phyloP scores from a whole-genome alignment of 2,329 filamentous ascomycete species.

The Botrytis fragariae region DNA sequence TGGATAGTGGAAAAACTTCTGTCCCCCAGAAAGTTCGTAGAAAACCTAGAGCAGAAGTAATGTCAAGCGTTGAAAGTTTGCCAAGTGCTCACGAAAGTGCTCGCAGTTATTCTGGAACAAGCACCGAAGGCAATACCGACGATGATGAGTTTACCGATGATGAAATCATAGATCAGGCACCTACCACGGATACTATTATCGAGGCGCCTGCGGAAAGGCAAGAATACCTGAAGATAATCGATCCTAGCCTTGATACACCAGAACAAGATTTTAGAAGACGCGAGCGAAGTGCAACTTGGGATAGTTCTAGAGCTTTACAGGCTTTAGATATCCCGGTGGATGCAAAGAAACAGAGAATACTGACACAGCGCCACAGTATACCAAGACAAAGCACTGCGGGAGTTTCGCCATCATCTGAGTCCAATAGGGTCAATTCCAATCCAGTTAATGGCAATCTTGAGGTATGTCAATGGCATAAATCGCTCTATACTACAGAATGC shows the following conservation, averaged over 20 bases:
- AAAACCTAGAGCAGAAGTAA: background rate
- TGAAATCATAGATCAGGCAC: background rate
- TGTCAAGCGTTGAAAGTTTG: slow-evolving; percentile 25
- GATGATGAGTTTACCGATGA: slow-evolving; percentile 6
- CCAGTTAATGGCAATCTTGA: background rate
- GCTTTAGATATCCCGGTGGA: background rate
- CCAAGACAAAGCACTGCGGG: background rate
- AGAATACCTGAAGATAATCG: background rate
- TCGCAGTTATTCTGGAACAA: slow-evolving; percentile 28
- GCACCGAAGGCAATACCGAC: slow-evolving; percentile 26
- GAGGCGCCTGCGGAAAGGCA: background rate
- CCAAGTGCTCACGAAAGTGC: slow-evolving; percentile 36
- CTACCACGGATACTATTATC: background rate
- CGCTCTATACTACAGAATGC: no score
- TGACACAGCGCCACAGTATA: slow-evolving; percentile 6
- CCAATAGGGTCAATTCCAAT: background rate
- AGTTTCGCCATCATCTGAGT: slow-evolving; percentile 13
- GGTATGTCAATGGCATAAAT: slow-evolving; percentile 1
- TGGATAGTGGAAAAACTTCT: background rate
- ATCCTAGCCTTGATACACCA: background rate
- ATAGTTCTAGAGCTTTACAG: slow-evolving; percentile 18
- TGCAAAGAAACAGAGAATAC: background rate
- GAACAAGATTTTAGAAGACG: slow-evolving; percentile 9
- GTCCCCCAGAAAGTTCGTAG: background rate
- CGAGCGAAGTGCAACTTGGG: slow-evolving; percentile 21